Evolutionary conservation across 106 monocot species (phyloP).

Genomic region (Dendrobium officinale): DNA sequence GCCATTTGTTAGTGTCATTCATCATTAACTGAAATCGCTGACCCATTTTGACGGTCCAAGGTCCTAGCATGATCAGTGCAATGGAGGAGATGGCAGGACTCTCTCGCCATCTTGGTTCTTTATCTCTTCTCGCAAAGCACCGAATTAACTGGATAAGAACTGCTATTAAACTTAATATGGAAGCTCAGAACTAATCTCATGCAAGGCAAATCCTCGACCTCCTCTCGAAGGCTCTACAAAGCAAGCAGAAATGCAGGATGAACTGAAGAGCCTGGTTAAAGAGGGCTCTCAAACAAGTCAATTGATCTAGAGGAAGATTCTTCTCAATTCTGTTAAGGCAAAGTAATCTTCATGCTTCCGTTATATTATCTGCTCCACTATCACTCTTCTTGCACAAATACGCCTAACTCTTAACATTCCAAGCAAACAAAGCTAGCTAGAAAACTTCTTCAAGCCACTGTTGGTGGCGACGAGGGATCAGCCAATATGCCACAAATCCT

Average conservation of each 20-base stretch:
- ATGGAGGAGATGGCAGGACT: slow-evolving; percentile 94
- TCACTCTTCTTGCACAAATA: no score
- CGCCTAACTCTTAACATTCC: no score
- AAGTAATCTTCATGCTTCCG: no score
- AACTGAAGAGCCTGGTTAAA: slow-evolving; percentile 40
- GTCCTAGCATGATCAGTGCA: slow-evolving; percentile 34
- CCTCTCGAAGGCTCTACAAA: slow-evolving; percentile 71
- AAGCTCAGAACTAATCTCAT: no score
- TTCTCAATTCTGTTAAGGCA: no score
- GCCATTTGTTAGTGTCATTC: no score
- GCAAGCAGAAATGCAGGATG: slow-evolving; percentile 49
- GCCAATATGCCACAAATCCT: not conserved
- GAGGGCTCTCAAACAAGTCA: not conserved
- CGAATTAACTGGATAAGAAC: no score
- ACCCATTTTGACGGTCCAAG: not conserved
- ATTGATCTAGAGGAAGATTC: no score
- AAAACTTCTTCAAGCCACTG: no score
- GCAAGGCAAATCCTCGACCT: slow-evolving; percentile 32
- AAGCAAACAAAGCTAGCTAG: no score
- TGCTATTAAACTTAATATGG: no score
- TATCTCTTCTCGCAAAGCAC: slow-evolving; percentile 56
- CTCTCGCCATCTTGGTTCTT: slow-evolving; percentile 80
- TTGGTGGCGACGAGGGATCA: no score
- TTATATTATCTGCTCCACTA: slow-evolving; percentile 19
- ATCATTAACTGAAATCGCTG: not conserved